Base-by-base conservation (phyloP, 2,329 filamentous ascomycete genomes). In the Pseudogymnoascus sp. region DNA sequence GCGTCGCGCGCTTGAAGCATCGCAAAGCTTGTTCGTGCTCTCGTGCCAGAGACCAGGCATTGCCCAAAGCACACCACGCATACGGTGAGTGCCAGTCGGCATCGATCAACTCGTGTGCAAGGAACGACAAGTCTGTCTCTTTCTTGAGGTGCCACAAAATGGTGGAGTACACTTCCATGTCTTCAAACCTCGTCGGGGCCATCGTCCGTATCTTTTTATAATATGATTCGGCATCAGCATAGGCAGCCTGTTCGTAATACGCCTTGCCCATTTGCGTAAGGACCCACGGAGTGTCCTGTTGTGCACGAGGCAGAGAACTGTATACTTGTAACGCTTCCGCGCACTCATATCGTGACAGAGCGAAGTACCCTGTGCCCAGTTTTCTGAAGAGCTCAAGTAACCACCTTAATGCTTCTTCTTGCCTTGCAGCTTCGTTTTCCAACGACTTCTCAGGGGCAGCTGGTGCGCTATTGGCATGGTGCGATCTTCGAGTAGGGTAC, bases 121-220 rank as follows among this genome's bases (percentile, higher is more conserved):
- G 80, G 74, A 94, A 96, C 0, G 93, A 92, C 21, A 99, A 80
- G 64, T 97, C 90, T 0, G 92, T 89, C 71, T 97, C 93, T 65
- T 89, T 87, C 74, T 96, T 96, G 64, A 97, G 78, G 73, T 97
- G 92, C 94, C 95, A 99, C n/a, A 99, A 81, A n/a, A 96, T 88
- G 0, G 94, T 99, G 11, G 93, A 97, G 75, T 96, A 99, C 36
- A 97, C 87, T 72, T 99, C 94, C 92, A 97, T 97, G 70, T 97
- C 92, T 71, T 96, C 89, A 47, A 95, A 80, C 3, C 90, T 85
- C 1, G 90, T 89, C 0, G 93, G 93, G 10, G 90, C 87, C 67
- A 94, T 80, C 33, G 87, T 83, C 59, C 91, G 86, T 66, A 99
- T 84, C 61, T 86, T 85, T 62, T 85, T 81, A 73, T 96, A 99